Evolutionary conservation across 148 eudicot genomes (phyloP), one percentile per base, ranked within the genome.

Genomic region (Spergularia marina): DNA sequence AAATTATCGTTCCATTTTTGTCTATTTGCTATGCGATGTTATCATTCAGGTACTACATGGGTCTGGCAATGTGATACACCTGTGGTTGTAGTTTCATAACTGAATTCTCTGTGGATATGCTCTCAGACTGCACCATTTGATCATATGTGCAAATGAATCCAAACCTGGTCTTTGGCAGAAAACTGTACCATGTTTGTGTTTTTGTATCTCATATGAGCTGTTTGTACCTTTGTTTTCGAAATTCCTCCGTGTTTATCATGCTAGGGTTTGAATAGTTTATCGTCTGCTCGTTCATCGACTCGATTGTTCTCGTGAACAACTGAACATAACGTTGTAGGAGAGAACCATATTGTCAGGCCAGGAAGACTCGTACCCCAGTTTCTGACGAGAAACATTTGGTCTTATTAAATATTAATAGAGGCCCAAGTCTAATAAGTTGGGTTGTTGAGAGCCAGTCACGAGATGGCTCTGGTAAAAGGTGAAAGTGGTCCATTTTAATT

Each of bases 391-490:
- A 63, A 30, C 36, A 59, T 44, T 23, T n/a, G 36, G 60, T n/a
- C 15, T 51, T 14, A 63, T 18, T 21, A 57, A 9, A 34, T 14
- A 63, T 18, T 21, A 57, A 9, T 65, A 47, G 47, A 17, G 6
- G 20, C 73, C 44, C 25, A 74, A 12, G 54, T 14, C 55, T 53
- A 51, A 18, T 17, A 73, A 74, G 78, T 65, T 56, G 15, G 70
- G 82, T 55, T 68, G 78, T 63, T 70, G 56, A 79, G 66, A 79
- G 66, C 36, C 15, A 76, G 69, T 81, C 83, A 81, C 83, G 80
- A 72, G 80, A 59, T 56, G 39, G 66, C 76, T 65, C 54, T 81
- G 73, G 23, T 72, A 20, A 39, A 65, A 70, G 41, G 20, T 20
- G 53, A 7, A 20, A 14, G 74, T 75, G 79, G 83, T 80, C 83